Percentiles rank a stretch among this genome's conserved stretches.
Evolutionary conservation across 129 eudicot species (phyloP).

Genomic region (Saussurea involucrata): DNA sequence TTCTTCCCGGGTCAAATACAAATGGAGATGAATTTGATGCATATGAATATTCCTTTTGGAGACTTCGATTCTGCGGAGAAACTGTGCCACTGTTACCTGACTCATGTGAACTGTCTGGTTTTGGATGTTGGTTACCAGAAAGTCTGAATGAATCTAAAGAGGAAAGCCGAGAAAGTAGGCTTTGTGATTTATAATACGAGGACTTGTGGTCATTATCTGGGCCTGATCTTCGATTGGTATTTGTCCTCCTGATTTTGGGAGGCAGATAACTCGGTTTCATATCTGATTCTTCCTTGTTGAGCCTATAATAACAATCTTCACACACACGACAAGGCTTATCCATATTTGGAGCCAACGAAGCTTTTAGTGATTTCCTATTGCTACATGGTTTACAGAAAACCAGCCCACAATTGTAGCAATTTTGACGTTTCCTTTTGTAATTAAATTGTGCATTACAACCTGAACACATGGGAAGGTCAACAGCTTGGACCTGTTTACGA

Average conservation of each 20-base stretch:
- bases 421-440: conserved; percentile 51
- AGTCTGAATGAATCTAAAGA: conserved; percentile 53
- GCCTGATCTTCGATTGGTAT: conserved; percentile 7
- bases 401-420: conserved; percentile 75
- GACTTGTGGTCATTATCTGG: conserved; percentile 31
- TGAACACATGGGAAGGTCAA: conserved; percentile 55
- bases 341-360: conserved; percentile 60
- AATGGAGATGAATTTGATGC: conserved; percentile 40
- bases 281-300: conserved; percentile 26
- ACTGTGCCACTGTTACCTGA: conserved; percentile 22
- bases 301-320: conserved; percentile 55
- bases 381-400: conserved; percentile 62
- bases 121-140: conserved; percentile 25
- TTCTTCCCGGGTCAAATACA: conserved; percentile 15
- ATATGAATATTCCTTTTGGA: conserved; percentile 21
- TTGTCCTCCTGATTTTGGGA: conserved; percentile 32
- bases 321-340: conserved; percentile 60
- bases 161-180: conserved; percentile 43
- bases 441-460: conserved; percentile 52
- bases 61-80: conserved; percentile 22
- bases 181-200: conserved; percentile 24
- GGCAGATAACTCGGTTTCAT: conserved; percentile 28
- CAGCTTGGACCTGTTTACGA: conserved; percentile 34
- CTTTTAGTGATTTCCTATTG: conserved; percentile 48
- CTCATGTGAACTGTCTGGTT: conserved; percentile 35